Percentiles rank a stretch among this genome's conserved stretches.
These are phyloP conservation scores for Dispira simplex DNA, from an alignment of 192 early-diverging fungal genomes.

Conservation along the genomic window DNA sequence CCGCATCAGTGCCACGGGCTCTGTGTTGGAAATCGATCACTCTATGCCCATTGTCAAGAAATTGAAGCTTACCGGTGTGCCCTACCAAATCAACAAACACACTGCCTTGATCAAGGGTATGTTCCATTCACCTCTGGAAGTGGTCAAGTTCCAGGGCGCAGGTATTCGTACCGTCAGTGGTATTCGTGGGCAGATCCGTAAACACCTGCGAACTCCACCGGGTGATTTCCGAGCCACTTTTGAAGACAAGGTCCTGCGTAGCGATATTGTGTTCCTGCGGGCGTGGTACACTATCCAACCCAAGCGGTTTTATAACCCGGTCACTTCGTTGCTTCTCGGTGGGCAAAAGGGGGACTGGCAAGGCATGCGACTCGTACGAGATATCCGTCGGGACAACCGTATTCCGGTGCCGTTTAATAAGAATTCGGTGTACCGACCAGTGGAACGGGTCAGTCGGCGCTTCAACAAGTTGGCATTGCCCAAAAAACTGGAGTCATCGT, in stretches of 20 bases:
- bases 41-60: slow-evolving; percentile 96
- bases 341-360: slow-evolving; percentile 58
- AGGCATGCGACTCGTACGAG: slow-evolving; percentile 76
- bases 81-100: slow-evolving; percentile 92
- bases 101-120: slow-evolving; percentile 97
- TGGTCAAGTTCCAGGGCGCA: slow-evolving; percentile 97
- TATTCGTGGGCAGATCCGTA: slow-evolving; percentile 96
- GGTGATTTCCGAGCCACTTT: slow-evolving; percentile 95
- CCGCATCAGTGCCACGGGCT: slow-evolving; percentile 92
- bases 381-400: slow-evolving; percentile 57
- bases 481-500: slow-evolving; percentile 55
- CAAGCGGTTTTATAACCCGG: slow-evolving; percentile 94
- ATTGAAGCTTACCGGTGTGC: slow-evolving; percentile 90
- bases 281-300: slow-evolving; percentile 96
- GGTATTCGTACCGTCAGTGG: slow-evolving; percentile 90
- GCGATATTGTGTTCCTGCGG: slow-evolving; percentile 94
- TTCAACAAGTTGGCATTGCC: slow-evolving; percentile 76
- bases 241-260: slow-evolving; percentile 93
- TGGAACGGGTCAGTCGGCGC: slow-evolving; percentile 53
- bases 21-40: slow-evolving; percentile 87
- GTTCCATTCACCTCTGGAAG: slow-evolving; percentile 92
- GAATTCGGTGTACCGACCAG: slow-evolving; percentile 84
- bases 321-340: slow-evolving; percentile 73
- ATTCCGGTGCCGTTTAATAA: slow-evolving; percentile 50
- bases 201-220: slow-evolving; percentile 67